These are phyloP conservation scores for Leccinum variabile DNA, from an alignment of 1,284 basidiomycete genomes.

Conservation along the genomic window DNA sequence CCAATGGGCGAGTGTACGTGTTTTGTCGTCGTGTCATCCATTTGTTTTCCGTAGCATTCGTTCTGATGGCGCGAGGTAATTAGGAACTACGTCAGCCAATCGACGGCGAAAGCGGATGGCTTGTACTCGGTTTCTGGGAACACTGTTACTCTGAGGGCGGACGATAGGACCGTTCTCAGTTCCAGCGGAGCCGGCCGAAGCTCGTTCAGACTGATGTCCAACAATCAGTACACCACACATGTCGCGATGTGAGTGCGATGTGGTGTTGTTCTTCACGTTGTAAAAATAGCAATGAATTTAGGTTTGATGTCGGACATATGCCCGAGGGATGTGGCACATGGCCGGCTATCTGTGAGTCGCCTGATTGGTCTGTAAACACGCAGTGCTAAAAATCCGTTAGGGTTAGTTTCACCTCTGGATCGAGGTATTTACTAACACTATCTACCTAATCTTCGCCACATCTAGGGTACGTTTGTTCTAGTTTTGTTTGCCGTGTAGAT, in stretches of 20 bases:
- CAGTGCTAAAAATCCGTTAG: conserved; percentile 11
- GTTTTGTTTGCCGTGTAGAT: neutral
- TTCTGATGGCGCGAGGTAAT: neutral
- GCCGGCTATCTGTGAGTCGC: conserved; percentile 37
- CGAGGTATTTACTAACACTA: neutral
- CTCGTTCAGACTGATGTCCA: conserved; percentile 38
- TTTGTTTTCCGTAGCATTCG: neutral
- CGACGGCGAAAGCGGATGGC: conserved; percentile 44
- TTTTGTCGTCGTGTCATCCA: neutral
- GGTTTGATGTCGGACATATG: conserved; percentile 41
- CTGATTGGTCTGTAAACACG: neutral
- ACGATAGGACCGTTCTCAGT: conserved; percentile 33
- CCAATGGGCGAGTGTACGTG: conserved; percentile 47
- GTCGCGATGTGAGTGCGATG: conserved; percentile 36
- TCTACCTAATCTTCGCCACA: neutral
- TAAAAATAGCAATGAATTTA: conserved; percentile 5
- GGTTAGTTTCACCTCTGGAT: conserved; percentile 15
- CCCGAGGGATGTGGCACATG: conserved; percentile 42
- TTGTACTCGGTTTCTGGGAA: conserved; percentile 47
- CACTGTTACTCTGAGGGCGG: conserved; percentile 44
- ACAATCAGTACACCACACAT: conserved; percentile 33
- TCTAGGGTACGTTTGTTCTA: conserved; percentile 17
- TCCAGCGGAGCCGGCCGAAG: conserved; percentile 37
- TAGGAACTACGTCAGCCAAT: conserved; percentile 52
- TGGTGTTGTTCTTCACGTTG: neutral